These are phyloP conservation scores for Comarum palustre DNA, from an alignment of 306 rosid genomes.

Conservation along the genomic window DNA sequence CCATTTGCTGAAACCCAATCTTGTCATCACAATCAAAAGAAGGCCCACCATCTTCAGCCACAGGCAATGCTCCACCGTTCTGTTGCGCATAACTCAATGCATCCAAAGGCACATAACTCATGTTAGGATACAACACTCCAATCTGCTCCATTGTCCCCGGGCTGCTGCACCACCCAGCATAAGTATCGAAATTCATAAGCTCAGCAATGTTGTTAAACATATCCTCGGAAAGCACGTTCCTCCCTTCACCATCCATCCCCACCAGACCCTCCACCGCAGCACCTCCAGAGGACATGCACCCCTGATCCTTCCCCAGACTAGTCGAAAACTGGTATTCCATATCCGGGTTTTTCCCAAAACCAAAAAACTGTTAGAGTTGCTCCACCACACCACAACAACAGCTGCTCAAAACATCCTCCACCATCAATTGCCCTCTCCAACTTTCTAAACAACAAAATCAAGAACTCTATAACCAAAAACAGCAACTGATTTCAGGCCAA, in stretches of 20 bases:
- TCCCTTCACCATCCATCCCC: slow-evolving; percentile 40
- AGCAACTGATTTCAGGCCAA: slow-evolving; percentile 1
- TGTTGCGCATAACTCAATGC: slow-evolving; percentile 39
- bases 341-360: slow-evolving; percentile 18
- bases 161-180: slow-evolving; percentile 53
- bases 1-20: slow-evolving; percentile 46
- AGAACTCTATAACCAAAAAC: not conserved
- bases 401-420: slow-evolving; percentile 4
- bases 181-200: slow-evolving; percentile 58
- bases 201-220: slow-evolving; percentile 50
- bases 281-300: slow-evolving; percentile 41
- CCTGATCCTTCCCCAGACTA: slow-evolving; percentile 39
- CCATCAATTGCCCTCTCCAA: not conserved
- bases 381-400: slow-evolving; percentile 19
- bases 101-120: slow-evolving; percentile 34
- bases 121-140: slow-evolving; percentile 30
- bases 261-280: slow-evolving; percentile 42
- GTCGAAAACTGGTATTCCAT: slow-evolving; percentile 53
- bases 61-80: slow-evolving; percentile 29
- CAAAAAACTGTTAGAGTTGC: slow-evolving; percentile 17
- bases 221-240: slow-evolving; percentile 43
- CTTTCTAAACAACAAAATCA: not conserved
- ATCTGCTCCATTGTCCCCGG: slow-evolving; percentile 49
- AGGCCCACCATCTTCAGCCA: slow-evolving; percentile 29
- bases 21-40: slow-evolving; percentile 43